Evolutionary conservation across 2,329 filamentous ascomycete species (phyloP).

Genomic region (Basipetospora chlamydospora): DNA sequence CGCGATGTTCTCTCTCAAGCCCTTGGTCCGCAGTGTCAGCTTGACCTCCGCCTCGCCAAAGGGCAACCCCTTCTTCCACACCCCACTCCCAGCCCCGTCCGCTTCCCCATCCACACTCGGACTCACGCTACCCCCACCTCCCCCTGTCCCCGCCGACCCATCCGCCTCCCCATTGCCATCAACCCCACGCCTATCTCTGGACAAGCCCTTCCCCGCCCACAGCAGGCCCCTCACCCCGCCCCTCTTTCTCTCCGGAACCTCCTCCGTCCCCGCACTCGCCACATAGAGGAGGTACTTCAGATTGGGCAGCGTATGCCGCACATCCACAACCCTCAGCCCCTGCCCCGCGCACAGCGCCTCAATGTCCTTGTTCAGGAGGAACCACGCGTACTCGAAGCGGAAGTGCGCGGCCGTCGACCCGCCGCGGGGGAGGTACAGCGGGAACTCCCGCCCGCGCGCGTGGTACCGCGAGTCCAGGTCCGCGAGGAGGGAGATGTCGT

Average conservation of each 20-base stretch:
- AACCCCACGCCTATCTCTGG: no score
- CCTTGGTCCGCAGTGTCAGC: constrained; percentile 40
- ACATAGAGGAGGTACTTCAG: constrained; percentile 87
- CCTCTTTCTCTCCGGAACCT: constrained; percentile 45
- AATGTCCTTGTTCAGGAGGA: constrained; percentile 92
- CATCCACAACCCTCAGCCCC: constrained; percentile 70
- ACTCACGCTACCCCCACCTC: constrained; percentile 9
- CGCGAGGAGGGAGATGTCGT: constrained; percentile 50
- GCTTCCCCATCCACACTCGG: constrained; percentile 8
- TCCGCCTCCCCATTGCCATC: constrained; percentile 11
- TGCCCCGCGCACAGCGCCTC: constrained; percentile 52
- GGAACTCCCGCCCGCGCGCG: constrained; percentile 55
- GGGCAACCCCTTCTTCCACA: constrained; percentile 20
- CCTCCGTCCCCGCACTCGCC: constrained; percentile 60
- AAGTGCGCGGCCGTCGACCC: constrained; percentile 59
- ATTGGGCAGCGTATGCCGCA: constrained; percentile 84
- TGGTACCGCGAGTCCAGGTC: constrained; percentile 20
- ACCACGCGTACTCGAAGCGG: constrained; percentile 91
- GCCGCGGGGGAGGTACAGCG: constrained; percentile 52
- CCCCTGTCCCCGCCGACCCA: constrained; percentile 9
- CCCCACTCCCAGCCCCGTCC: constrained; percentile 7
- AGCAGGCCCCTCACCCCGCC: constrained; percentile 47
- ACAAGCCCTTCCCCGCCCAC: constrained; percentile 22
- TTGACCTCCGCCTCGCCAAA: constrained; percentile 31
- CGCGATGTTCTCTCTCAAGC: constrained; percentile 24